Evolutionary conservation across 257 asterid genomes (phyloP), one percentile per base, ranked within the genome.

Genomic region (Buddleja alternifolia): DNA sequence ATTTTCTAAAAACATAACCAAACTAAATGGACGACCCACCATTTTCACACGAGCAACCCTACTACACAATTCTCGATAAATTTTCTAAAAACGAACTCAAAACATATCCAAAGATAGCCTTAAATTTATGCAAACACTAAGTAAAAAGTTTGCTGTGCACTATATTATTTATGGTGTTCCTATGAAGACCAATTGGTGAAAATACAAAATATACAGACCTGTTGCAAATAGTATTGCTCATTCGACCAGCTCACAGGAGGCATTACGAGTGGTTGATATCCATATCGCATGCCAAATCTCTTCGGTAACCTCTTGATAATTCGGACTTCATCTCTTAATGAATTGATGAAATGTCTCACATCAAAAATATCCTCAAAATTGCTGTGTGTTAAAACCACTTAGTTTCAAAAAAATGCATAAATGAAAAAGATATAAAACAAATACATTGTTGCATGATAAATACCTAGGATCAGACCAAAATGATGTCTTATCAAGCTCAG

Each of bases 401-500:
- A 72, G 71, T 66, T 77, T 53, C 57, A 29, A 29, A 29, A 29
- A 45, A 54, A 63, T 40, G 25, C 17, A 16, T 52, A 55, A 57
- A 7, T 5, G 54, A 24, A 32, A n/a, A 5, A 42, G 14, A 17
- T 20, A 34, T 16, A 39, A 37, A 66, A 47, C 20, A 62, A 69
- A 36, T 39, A 44, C 55, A 41, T 10, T 10, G 65, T 19, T 41
- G 69, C 66, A 75, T 34, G 3, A 17, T 37, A 71, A 73, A 39
- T 88, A 94, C 99, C 99, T 94, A 54, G 89, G 97, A 79, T 94
- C 98, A 64, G 99, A 88, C 99, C 99, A 94, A 80, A 94, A 94
- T 46, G 99, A 91, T 73, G 87, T 77, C 86, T 91, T 94, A 67
- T 94, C 99, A 51, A 94, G 99, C 81, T 94, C 90, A 4, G 99